Evolutionary conservation across 352 stramenopile genomes (phyloP).

Genomic region (Blastocystis sp.): DNA sequence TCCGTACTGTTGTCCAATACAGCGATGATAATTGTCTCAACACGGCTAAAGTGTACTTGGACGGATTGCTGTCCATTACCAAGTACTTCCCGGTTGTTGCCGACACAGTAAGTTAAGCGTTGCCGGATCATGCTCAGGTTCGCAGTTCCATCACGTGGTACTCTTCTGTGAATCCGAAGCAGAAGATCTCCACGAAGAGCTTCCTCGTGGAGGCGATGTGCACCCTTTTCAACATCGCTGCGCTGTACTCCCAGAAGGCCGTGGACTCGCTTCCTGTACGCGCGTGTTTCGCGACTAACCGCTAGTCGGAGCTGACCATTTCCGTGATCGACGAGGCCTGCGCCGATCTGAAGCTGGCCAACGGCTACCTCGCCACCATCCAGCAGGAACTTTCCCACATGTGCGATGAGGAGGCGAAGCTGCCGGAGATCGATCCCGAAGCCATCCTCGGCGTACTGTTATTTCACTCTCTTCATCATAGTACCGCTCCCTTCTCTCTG

Average conservation of each 20-base stretch:
- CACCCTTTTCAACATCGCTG: constrained; percentile 45
- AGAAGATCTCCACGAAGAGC: not conserved
- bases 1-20: not conserved
- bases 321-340: constrained; percentile 1
- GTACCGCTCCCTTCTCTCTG: not conserved
- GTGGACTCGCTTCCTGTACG: not conserved
- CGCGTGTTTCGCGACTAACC: not conserved
- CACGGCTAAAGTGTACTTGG: not conserved
- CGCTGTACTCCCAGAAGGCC: constrained; percentile 30
- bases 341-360: not conserved
- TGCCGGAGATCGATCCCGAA: not conserved
- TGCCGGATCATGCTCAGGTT: not conserved
- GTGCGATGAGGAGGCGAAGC: not conserved
- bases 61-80: not conserved
- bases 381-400: not conserved
- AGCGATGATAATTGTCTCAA: not conserved
- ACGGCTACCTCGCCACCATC: not conserved
- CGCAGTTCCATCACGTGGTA: not conserved
- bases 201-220: not conserved
- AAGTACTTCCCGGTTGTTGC: constrained; percentile 1
- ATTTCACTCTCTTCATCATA: constrained; percentile 8
- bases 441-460: not conserved
- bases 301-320: not conserved
- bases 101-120: not conserved
- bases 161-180: not conserved